Conservation (phyloP, 2,329 filamentous ascomycete genomes). For the Pseudocercospora vitis region DNA sequence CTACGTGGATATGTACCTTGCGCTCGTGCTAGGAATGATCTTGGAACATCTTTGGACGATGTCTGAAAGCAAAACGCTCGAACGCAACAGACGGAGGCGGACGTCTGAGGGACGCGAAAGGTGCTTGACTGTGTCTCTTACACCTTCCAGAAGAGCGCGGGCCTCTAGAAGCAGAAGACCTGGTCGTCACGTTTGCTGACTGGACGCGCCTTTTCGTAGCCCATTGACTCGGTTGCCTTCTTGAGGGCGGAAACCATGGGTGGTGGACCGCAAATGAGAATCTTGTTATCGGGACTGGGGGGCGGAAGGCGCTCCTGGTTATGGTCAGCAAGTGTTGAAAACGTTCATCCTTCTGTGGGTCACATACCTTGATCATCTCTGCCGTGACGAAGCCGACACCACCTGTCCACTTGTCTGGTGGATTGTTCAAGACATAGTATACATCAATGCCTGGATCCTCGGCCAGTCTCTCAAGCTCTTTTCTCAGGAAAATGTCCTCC, state of each 20-base stretch:
- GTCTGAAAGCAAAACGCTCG: conserved; percentile 6
- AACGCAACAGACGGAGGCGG: conserved; percentile 3
- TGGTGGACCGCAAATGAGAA: conserved; percentile 90
- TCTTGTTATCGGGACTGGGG: conserved; percentile 83
- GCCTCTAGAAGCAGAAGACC: conserved; percentile 81
- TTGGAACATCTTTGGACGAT: not conserved
- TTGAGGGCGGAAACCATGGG: conserved; percentile 97
- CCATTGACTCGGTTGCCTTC: conserved; percentile 86
- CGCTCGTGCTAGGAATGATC: not conserved
- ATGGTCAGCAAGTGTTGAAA: conserved; percentile 11
- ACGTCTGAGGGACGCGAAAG: not conserved
- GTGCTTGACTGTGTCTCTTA: too few relatives aligned
- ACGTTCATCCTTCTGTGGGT: conserved; percentile 27
- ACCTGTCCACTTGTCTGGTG: conserved; percentile 85
- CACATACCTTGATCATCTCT: conserved; percentile 79
- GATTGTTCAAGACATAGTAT: conserved; percentile 95
- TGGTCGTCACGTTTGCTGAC: conserved; percentile 98
- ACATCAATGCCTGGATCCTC: conserved; percentile 81
- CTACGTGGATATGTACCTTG: not conserved
- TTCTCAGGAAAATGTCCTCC: conserved; percentile 89
- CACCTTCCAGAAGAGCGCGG: too few relatives aligned
- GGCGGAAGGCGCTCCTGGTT: conserved; percentile 73
- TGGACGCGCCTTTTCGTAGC: conserved; percentile 86
- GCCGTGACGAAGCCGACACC: conserved; percentile 92
- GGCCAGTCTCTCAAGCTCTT: conserved; percentile 80